Percentiles rank a stretch among this genome's conserved stretches.
Evolutionary conservation across 2,329 filamentous ascomycete genomes (phyloP).

Genomic region (Plectosphaerella sp.): DNA sequence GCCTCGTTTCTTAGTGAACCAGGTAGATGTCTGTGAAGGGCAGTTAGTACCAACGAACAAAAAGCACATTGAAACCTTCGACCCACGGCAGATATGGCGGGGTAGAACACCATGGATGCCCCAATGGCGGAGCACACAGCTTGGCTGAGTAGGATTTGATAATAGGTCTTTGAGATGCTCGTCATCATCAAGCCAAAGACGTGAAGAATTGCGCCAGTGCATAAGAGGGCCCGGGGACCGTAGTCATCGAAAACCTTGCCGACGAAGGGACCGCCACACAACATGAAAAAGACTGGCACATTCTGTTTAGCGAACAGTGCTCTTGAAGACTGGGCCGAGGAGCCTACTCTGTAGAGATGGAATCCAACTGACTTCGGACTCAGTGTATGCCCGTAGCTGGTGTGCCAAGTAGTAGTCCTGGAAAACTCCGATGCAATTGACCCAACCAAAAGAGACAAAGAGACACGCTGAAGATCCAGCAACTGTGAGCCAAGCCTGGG

Average conservation of each 20-base stretch:
- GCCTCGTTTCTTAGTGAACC: conserved; percentile 18
- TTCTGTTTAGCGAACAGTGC: conserved; percentile 15
- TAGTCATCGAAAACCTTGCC: conserved; percentile 59
- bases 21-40: conserved; percentile 2
- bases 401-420: conserved; percentile 52
- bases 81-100: background rate
- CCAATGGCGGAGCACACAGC: conserved; percentile 30
- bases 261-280: conserved; percentile 20
- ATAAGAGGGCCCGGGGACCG: conserved; percentile 51
- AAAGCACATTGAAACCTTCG: background rate
- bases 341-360: conserved; percentile 40
- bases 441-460: conserved; percentile 3
- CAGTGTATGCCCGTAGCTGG: conserved; percentile 40
- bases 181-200: conserved; percentile 62
- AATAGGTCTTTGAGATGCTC: conserved; percentile 35
- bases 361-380: conserved; percentile 55
- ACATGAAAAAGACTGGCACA: conserved; percentile 22
- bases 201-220: conserved; percentile 48
- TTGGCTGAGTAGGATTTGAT: conserved; percentile 33
- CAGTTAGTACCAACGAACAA: too few relatives aligned
- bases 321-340: conserved; percentile 41
- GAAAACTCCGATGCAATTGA: conserved; percentile 43
- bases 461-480: background rate
- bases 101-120: conserved; percentile 24
- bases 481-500: conserved; percentile 5